Percentiles rank a stretch among this genome's conserved stretches.
Evolutionary conservation across 2,329 filamentous ascomycete genomes (phyloP).

Genomic region (Magnaporthales sp.): DNA sequence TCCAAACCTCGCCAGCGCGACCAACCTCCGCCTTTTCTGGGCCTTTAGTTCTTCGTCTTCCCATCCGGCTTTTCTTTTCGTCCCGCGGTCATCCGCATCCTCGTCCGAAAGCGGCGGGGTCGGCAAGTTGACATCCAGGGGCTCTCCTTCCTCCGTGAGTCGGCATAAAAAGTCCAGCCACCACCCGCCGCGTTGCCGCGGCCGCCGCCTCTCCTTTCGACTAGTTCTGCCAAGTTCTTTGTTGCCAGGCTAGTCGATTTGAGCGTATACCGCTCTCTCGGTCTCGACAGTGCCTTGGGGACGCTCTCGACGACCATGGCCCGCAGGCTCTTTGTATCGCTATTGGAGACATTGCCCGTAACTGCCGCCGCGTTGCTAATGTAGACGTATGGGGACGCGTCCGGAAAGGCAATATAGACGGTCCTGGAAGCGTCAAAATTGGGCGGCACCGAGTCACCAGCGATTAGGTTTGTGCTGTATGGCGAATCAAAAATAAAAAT

Average conservation of each 20-base stretch:
- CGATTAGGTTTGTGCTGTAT: slow-evolving; percentile 56
- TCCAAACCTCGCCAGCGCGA: slow-evolving; percentile 66
- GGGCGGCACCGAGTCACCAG: slow-evolving; percentile 14
- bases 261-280: slow-evolving; percentile 62
- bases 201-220: slow-evolving; percentile 60
- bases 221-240: slow-evolving; percentile 60
- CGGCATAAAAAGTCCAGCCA: slow-evolving; percentile 67
- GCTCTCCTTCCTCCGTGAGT: slow-evolving; percentile 45
- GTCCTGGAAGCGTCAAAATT: slow-evolving; percentile 59
- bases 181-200: slow-evolving; percentile 61
- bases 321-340: slow-evolving; percentile 56
- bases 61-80: background rate
- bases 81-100: slow-evolving; percentile 8
- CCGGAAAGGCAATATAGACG: slow-evolving; percentile 75
- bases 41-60: slow-evolving; percentile 17
- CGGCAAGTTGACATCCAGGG: slow-evolving; percentile 45
- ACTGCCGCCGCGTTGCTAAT: slow-evolving; percentile 37
- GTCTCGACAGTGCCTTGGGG: slow-evolving; percentile 71
- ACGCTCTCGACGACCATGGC: slow-evolving; percentile 69
- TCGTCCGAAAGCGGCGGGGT: slow-evolving; percentile 33
- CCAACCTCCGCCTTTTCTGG: slow-evolving; percentile 48
- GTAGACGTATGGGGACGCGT: slow-evolving; percentile 70
- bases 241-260: slow-evolving; percentile 60
- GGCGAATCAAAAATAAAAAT: slow-evolving; percentile 75
- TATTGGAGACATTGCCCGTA: slow-evolving; percentile 23